Conservation (phyloP, 768 basidiomycete genomes). For the Melanogaster broomeanus region DNA sequence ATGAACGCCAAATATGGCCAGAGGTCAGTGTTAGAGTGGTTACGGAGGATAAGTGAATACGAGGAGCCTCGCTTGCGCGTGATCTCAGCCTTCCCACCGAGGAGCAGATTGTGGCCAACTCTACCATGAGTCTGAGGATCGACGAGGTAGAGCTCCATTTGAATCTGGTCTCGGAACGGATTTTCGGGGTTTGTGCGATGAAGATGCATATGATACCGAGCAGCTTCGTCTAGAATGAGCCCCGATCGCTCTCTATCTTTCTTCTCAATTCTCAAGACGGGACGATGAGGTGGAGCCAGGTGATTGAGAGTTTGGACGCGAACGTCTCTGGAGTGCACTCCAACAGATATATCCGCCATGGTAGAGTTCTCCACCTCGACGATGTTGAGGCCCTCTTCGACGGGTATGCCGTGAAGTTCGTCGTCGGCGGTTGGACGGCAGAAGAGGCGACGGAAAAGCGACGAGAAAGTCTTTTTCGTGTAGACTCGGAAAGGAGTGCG, state of each 20-base stretch:
- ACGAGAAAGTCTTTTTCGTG: conserved; percentile 47
- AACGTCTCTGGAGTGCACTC: conserved; percentile 40
- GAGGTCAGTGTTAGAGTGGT: conserved; percentile 50
- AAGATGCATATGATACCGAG: conserved; percentile 60
- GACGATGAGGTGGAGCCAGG: conserved; percentile 37
- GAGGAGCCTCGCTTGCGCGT: conserved; percentile 42
- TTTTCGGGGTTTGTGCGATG: conserved; percentile 48
- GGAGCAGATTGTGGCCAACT: conserved; percentile 47
- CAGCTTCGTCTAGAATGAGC: conserved; percentile 55
- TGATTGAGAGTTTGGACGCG: conserved; percentile 49
- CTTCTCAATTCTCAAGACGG: conserved; percentile 39
- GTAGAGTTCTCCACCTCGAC: conserved; percentile 45
- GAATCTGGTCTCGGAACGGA: conserved; percentile 48
- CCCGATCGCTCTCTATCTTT: conserved; percentile 33
- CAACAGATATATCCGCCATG: conserved; percentile 54
- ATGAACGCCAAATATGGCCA: conserved; percentile 68
- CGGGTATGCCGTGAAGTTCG: conserved; percentile 31
- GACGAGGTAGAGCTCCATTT: conserved; percentile 53
- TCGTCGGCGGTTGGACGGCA: conserved; percentile 31
- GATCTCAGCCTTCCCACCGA: conserved; percentile 50
- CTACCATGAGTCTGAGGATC: conserved; percentile 46
- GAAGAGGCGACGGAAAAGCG: conserved; percentile 49
- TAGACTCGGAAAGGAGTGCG: conserved; percentile 55
- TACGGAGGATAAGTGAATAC: conserved; percentile 51
- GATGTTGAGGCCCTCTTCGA: conserved; percentile 45